These are phyloP conservation scores for Hygrocybe coccinea DNA, from an alignment of 768 basidiomycete genomes.

Conservation along the genomic window DNA sequence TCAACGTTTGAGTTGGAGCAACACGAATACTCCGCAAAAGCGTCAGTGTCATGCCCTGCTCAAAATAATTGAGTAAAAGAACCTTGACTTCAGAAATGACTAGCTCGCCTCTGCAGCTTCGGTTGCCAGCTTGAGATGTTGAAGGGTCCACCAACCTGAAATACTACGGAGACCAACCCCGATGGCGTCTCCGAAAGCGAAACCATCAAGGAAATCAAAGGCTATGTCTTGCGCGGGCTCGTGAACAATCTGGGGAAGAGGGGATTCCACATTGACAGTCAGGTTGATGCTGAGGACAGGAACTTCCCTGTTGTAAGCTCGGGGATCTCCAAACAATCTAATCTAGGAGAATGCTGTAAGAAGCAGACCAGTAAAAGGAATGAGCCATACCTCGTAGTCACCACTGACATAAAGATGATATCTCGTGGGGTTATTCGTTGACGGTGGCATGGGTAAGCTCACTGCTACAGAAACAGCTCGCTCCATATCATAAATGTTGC, in stretches of 20 bases:
- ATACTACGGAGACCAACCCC: conserved; percentile 59
- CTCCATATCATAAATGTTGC: conserved; percentile 77
- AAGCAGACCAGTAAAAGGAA: neutral
- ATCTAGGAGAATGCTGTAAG: conserved; percentile 43
- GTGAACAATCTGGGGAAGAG: conserved; percentile 23
- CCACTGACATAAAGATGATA: conserved; percentile 75
- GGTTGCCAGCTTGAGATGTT: conserved; percentile 15
- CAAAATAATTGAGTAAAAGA: conserved; percentile 1
- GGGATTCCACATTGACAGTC: conserved; percentile 37
- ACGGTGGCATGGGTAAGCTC: conserved; percentile 46
- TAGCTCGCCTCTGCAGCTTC: conserved; percentile 12
- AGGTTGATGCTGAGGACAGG: conserved; percentile 59
- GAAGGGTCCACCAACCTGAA: conserved; percentile 54
- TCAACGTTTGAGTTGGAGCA: conserved; percentile 58
- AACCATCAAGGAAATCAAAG: conserved; percentile 70
- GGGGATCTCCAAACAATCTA: conserved; percentile 77
- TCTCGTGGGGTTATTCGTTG: conserved; percentile 36
- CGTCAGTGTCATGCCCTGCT: conserved; percentile 23
- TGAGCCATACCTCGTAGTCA: conserved; percentile 64
- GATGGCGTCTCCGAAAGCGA: conserved; percentile 64
- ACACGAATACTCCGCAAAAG: conserved; percentile 35
- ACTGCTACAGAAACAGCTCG: conserved; percentile 46
- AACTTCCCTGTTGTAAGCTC: conserved; percentile 30
- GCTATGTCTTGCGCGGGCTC: conserved; percentile 50
- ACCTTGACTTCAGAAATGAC: neutral